These are phyloP conservation scores for Thraustochytrium sp. DNA, from an alignment of 352 stramenopile genomes.

Conservation along the genomic window DNA sequence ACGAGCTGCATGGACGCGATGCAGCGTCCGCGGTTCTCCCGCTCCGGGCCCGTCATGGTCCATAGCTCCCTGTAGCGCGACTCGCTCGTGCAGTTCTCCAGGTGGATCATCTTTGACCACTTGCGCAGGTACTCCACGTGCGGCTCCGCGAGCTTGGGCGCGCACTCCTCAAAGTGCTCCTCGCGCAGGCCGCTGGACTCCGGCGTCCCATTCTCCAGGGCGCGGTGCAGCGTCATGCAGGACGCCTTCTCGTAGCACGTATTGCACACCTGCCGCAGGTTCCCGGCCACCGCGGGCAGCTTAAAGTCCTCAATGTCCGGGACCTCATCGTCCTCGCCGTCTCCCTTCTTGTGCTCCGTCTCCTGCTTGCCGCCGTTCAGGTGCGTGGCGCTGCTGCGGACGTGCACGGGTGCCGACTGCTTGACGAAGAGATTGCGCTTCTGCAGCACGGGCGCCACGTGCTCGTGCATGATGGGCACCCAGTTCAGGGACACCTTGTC, in stretches of 20 bases:
- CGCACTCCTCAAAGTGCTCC: not conserved
- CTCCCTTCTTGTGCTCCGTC: not conserved
- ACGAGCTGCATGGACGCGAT: not conserved
- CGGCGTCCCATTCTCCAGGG: not conserved
- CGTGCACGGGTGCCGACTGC: not conserved
- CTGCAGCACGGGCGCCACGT: not conserved
- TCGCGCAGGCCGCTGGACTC: not conserved
- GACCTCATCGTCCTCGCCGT: not conserved
- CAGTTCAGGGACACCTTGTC: not conserved
- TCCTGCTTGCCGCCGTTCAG: not conserved
- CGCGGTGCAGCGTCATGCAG: not conserved
- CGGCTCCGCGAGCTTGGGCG: not conserved
- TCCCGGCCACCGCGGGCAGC: not conserved
- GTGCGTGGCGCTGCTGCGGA: not conserved
- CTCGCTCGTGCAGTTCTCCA: not conserved
- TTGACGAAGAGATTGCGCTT: not conserved
- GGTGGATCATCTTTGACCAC: conserved; percentile 5
- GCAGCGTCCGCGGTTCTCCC: not conserved
- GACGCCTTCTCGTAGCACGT: not conserved
- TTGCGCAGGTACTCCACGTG: conserved; percentile 5
- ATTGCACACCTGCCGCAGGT: not conserved
- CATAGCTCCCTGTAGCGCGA: not conserved
- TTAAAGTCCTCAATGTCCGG: not conserved
- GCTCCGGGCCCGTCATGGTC: not conserved
- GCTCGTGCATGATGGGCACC: not conserved